Conservation (phyloP, 768 basidiomycete species). For the Boletus rubescentipes region DNA sequence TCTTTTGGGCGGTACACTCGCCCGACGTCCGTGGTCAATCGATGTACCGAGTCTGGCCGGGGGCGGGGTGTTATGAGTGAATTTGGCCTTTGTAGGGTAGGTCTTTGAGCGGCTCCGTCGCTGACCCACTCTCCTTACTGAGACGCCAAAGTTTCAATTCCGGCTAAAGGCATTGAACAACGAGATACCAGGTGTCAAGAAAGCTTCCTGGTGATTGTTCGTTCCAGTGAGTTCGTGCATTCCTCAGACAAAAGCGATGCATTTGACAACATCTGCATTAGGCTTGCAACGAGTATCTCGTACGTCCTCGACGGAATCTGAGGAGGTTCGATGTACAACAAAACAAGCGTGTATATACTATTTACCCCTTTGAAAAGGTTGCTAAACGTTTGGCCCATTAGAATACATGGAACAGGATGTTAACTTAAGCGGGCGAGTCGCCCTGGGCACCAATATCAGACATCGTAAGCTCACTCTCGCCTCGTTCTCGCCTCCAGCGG, state of each 20-base stretch:
- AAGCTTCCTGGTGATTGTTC: constrained; percentile 79
- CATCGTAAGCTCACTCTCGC: constrained; percentile 67
- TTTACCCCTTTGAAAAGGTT: background rate
- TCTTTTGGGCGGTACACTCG: constrained; percentile 80
- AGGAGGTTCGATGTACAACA: background rate
- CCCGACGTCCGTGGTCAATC: constrained; percentile 85
- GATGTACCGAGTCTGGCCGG: constrained; percentile 81
- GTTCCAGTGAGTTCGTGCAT: background rate
- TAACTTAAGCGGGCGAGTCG: constrained; percentile 27
- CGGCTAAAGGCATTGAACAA: constrained; percentile 78
- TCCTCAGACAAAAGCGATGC: background rate
- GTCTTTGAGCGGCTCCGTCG: constrained; percentile 9
- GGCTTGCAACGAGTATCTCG: background rate
- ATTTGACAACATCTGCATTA: background rate
- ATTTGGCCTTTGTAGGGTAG: constrained; percentile 82
- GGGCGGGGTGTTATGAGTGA: constrained; percentile 88
- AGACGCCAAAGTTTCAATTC: constrained; percentile 76
- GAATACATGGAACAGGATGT: constrained; percentile 4
- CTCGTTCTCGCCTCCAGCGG: constrained; percentile 85
- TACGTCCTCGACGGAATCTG: background rate
- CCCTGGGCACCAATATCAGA: constrained; percentile 47
- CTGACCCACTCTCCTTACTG: background rate
- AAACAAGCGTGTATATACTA: constrained; percentile 11
- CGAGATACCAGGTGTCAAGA: constrained; percentile 83
- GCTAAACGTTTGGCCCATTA: constrained; percentile 1